Conservation (phyloP, 2,329 filamentous ascomycete genomes). For the Calcarisporium arbuscula region DNA sequence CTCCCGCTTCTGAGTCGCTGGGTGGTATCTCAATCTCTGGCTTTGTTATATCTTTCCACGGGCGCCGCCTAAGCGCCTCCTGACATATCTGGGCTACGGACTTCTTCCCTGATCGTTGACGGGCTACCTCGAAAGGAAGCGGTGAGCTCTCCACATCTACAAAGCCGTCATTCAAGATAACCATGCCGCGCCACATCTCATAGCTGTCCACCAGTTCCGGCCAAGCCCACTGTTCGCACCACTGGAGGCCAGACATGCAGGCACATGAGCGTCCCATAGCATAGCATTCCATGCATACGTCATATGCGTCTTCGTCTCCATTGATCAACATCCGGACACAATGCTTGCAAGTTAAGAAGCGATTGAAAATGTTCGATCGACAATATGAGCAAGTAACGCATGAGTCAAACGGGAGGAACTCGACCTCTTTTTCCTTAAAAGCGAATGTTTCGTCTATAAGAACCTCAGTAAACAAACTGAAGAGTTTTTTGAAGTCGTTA, state of each 20-base stretch:
- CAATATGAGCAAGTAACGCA: slow-evolving; percentile 96
- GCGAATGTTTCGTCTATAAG: slow-evolving; percentile 83
- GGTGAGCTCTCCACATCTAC: slow-evolving; percentile 61
- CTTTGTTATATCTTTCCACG: slow-evolving; percentile 76
- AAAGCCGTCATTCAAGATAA: slow-evolving; percentile 67
- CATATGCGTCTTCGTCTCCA: slow-evolving; percentile 78
- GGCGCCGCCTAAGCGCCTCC: slow-evolving; percentile 71
- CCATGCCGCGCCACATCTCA: slow-evolving; percentile 73
- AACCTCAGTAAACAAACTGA: slow-evolving; percentile 70
- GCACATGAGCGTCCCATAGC: slow-evolving; percentile 92
- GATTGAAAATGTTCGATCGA: slow-evolving; percentile 92
- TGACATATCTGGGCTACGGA: slow-evolving; percentile 91
- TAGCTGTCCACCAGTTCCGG: slow-evolving; percentile 69
- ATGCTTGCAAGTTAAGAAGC: slow-evolving; percentile 85
- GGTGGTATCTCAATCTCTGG: slow-evolving; percentile 41
- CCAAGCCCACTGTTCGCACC: slow-evolving; percentile 94
- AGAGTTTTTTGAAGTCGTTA: slow-evolving; percentile 75
- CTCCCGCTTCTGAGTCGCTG: slow-evolving; percentile 49
- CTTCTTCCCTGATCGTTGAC: slow-evolving; percentile 62
- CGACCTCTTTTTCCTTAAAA: slow-evolving; percentile 62
- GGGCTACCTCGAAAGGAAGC: slow-evolving; percentile 63
- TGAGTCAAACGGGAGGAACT: slow-evolving; percentile 77
- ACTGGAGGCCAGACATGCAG: slow-evolving; percentile 77
- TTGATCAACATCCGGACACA: slow-evolving; percentile 64
- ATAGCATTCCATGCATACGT: slow-evolving; percentile 97